Base-by-base conservation (phyloP, 495 filamentous ascomycete genomes). In the Daldinia caldariorum region DNA sequence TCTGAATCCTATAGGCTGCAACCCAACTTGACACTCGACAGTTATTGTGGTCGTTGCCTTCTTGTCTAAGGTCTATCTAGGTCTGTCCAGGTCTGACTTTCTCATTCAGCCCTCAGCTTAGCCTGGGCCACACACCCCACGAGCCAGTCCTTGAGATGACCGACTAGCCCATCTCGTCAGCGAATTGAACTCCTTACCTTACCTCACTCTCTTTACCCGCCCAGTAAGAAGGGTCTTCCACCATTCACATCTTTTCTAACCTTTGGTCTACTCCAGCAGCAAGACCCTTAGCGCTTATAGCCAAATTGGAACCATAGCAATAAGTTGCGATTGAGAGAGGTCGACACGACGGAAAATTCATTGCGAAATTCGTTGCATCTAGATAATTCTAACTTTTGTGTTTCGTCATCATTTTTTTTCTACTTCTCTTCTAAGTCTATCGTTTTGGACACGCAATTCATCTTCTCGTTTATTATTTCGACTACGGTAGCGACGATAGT, bases 121-220 rank as follows among this genome's bases (percentile, higher is more conserved):
- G 47, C 66, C 60, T 34, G 60, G 60, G 38, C 37, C 37, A 59
- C 20, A 53, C 50, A 56, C 22, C 37, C 56, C 35, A 45, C 18
- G 16, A 63, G 41, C 60, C 66, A 35, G 54, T 35, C 51, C 13
- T 43, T 43, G 59, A 63, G 51, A 31, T 43, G 55, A 49, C 61
- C 54, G 61, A 72, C 65, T 72, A 72, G 61, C 58, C 62, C 58
- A 53, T 63, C 70, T 66, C 61, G 70, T 73, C 66, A 70, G 67
- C 71, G 71, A 73, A 73, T 73, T 70, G 71, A 55, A 66, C 67
- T 73, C 58, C 62, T 70, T 70, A 70, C 58, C 62, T 70, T 70
- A 70, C 71, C 54, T 73, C 22, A 39, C 41, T 55, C 57, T 61
- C 35, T 73, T 69, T 72, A 73, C 67, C 71, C 71, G 71, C 71